Base-by-base conservation (phyloP, 768 basidiomycete species). In the Lactifluus pinguis region DNA sequence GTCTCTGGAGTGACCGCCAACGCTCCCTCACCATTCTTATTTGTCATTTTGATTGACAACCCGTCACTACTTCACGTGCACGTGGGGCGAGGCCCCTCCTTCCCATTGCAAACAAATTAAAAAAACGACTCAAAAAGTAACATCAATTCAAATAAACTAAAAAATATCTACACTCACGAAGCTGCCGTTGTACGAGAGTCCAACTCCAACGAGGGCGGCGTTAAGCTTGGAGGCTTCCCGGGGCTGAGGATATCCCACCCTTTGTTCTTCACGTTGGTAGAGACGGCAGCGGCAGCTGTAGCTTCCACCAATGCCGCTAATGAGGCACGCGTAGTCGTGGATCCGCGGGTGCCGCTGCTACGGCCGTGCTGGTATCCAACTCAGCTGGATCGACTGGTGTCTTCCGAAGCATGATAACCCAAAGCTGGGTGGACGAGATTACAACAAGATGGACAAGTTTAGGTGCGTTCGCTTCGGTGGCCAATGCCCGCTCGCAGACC, bases 211-310 rank as follows among this genome's bases (percentile, higher is more conserved):
- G 53, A 14, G 30, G 34, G 32, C 14, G 44, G 14, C 8, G n/a
- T 3, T 8, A 25, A 19, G 13, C 45, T 8, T 21, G 21, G 21
- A 25, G 10, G 13, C 5, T 21, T 11, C 19, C 8, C 45, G n/a
- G n/a, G n/a, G 2, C 45, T 36, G 15, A 55, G 34, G 21, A 55
- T 21, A 5, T 15, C 78, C 79, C 1, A 79, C 77, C 77, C 79
- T 13, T 51, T 62, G 17, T 30, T 52, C 39, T 51, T 62, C 19
- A 25, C 11, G 21, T 25, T 45, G 32, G 32, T 7, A 38, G 34
- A 36, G 9, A 9, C 4, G 5, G 36, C 36, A 15, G 21, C 45
- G 11, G 45, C 11, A 21, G 19, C n/a, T 1, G 21, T 9, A 38
- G 36, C 36, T 4, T 59, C 56, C 29, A 17, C 21, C 13, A 32